These are phyloP conservation scores for Penicillium decumbens DNA, from an alignment of 2,329 filamentous ascomycete species.

Conservation along the genomic window DNA sequence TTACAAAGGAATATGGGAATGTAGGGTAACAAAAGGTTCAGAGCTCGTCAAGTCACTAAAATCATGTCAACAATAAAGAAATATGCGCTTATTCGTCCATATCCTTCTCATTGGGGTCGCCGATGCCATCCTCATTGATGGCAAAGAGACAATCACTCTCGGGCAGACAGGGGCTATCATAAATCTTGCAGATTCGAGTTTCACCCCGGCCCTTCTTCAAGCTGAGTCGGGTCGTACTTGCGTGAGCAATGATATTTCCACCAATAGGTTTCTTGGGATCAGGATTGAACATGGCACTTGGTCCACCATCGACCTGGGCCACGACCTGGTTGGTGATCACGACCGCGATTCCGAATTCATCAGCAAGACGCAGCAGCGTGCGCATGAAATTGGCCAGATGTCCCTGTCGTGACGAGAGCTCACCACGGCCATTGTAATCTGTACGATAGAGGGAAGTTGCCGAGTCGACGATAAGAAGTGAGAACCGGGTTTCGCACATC, in stretches of 20 bases:
- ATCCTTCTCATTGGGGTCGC: conserved; percentile 92
- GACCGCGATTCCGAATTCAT: conserved; percentile 90
- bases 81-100: conserved; percentile 60
- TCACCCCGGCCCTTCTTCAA: conserved; percentile 93
- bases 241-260: conserved; percentile 97
- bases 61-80: conserved; percentile 21
- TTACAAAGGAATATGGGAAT: neutral
- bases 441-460: conserved; percentile 94
- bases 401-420: conserved; percentile 82
- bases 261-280: conserved; percentile 99
- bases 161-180: conserved; percentile 93
- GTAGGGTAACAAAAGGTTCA: conserved; percentile 1
- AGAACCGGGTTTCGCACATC: conserved; percentile 99
- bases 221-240: conserved; percentile 89
- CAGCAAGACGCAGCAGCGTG: conserved; percentile 50
- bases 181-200: conserved; percentile 97
- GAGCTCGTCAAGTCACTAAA: conserved; percentile 22
- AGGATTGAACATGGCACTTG: conserved; percentile 97
- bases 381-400: conserved; percentile 50
- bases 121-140: conserved; percentile 94
- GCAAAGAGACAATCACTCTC: conserved; percentile 96
- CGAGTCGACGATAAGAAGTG: conserved; percentile 89
- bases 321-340: conserved; percentile 99
- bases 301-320: conserved; percentile 93
- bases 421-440: conserved; percentile 93